Evolutionary conservation across 331 rosid species (phyloP).

Genomic region (Malus hybrid): DNA sequence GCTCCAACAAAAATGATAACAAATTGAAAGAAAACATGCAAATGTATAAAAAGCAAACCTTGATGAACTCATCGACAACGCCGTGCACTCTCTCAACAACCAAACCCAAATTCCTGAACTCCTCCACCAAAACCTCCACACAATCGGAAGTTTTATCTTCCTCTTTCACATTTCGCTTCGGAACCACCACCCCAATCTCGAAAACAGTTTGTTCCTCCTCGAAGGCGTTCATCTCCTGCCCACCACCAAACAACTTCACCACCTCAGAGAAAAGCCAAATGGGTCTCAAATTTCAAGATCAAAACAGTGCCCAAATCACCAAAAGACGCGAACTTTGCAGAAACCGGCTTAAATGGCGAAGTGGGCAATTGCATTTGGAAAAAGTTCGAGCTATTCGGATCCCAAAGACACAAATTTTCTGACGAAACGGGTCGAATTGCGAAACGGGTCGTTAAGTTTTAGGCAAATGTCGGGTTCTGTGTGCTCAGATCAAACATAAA

Average conservation of each 20-base stretch:
- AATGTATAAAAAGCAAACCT: constrained; percentile 38
- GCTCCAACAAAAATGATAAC: neutral
- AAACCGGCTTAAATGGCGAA: constrained; percentile 13
- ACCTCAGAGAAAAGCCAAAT: neutral
- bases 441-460: neutral
- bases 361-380: neutral
- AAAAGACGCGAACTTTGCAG: constrained; percentile 7
- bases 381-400: neutral
- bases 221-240: constrained; percentile 36
- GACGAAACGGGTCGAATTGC: neutral
- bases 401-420: neutral
- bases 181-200: constrained; percentile 84
- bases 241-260: neutral
- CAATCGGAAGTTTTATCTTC: constrained; percentile 38
- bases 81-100: constrained; percentile 71
- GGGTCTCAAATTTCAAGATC: neutral
- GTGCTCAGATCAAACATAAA: neutral
- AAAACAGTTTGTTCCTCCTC: constrained; percentile 49
- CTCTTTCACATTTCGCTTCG: constrained; percentile 38
- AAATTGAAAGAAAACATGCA: neutral
- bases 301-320: constrained; percentile 7
- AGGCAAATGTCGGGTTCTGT: constrained; percentile 1
- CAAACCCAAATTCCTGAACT: constrained; percentile 55
- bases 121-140: constrained; percentile 43
- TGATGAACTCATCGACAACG: constrained; percentile 78